Base-by-base conservation (phyloP, 371 early-diverging fungal genomes). In the Circinella minor region DNA sequence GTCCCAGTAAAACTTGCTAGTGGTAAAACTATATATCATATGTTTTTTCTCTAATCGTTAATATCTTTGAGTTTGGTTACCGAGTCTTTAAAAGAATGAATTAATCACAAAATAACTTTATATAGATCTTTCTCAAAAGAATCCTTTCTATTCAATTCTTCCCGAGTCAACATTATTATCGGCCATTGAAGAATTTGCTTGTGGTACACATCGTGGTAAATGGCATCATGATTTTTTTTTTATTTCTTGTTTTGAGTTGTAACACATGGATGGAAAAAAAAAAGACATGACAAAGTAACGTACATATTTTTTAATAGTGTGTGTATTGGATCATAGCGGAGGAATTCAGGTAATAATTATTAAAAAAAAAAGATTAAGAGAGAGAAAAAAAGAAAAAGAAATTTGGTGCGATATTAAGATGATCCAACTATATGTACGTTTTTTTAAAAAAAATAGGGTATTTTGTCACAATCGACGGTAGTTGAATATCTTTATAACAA, bases 91-190 rank as follows among this genome's bases (percentile, higher is more conserved):
- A 27, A 27, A 27, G 2, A 27, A 27, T 27, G 27, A 27, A 27
- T 27, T 27, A 27, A 27, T 27, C 27, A 27, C 27, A 27, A 27
- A 1, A 27, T 27, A 27, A 27, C 27, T 27, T 27, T 27, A 27
- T 9, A 47, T 1, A 79, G 95, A 95, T 76, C 73, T 93, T 48
- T 95, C 95, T n/a, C 86, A 88, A 55, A 87, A 88, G 64, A 93
- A 95, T 68, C 95, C 95, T 7, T 95, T 95, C 72, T 94, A 93
- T 72, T 89, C 92, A 27, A 91, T 95, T 9, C 70, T 90, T 49
- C 88, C 89, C 17, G 93, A 94, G 69, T 89, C 95, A 9, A 88
- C 92, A 0, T 76, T 95, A 4, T 76, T 89, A 49, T 91, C 92
- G 43, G 88, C 90, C 10, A 88, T 90, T 7, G 90, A 88, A 61